These are phyloP conservation scores for Chlorencoelia australis DNA, from an alignment of 2,329 filamentous ascomycete genomes.

Conservation along the genomic window DNA sequence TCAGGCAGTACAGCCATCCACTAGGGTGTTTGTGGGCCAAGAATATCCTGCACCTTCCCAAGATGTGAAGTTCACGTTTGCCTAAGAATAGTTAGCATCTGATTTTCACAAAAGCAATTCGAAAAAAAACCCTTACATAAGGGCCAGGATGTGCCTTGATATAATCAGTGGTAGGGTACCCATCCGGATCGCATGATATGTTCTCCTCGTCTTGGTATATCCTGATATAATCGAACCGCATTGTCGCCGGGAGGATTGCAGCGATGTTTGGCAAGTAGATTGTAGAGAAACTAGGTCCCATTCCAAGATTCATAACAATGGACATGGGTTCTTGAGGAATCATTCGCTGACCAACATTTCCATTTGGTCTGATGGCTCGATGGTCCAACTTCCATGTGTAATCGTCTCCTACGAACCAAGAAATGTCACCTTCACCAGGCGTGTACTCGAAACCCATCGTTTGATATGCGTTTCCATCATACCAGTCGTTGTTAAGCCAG, in stretches of 20 bases:
- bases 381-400: conserved; percentile 55
- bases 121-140: conserved; percentile 37
- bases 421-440: conserved; percentile 51
- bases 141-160: conserved; percentile 50
- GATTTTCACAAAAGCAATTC: no score
- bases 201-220: conserved; percentile 51
- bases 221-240: conserved; percentile 60
- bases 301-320: conserved; percentile 59
- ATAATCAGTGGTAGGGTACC: conserved; percentile 57
- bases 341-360: conserved; percentile 55
- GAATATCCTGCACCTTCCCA: conserved; percentile 44
- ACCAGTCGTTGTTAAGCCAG: conserved; percentile 56
- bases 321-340: conserved; percentile 60
- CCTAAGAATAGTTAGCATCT: conserved; percentile 17
- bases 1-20: conserved; percentile 42
- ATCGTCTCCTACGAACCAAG: conserved; percentile 58
- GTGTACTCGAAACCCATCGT: conserved; percentile 53
- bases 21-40: conserved; percentile 52
- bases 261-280: conserved; percentile 48
- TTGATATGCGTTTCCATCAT: conserved; percentile 53
- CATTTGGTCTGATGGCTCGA: conserved; percentile 53
- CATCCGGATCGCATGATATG: conserved; percentile 57
- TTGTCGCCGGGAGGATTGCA: conserved; percentile 48
- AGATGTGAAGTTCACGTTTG: conserved; percentile 53
- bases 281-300: conserved; percentile 54